Evolutionary conservation across 2,329 filamentous ascomycete genomes (phyloP).

Genomic region (Calonectria ilicicola): DNA sequence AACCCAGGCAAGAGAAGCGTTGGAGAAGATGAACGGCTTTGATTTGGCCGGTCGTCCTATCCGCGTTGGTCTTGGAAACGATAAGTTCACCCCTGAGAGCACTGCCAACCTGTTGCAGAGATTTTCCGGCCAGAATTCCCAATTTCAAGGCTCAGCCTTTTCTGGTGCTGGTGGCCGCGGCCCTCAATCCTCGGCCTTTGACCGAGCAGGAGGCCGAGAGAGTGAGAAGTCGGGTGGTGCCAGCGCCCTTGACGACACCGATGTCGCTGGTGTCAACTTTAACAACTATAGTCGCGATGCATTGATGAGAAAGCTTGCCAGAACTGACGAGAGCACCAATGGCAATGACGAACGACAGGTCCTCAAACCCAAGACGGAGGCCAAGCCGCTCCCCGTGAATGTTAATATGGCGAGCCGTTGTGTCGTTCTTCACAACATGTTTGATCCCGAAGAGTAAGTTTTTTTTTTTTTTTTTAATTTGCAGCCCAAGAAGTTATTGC

Average conservation of each 20-base stretch:
- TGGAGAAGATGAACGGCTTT: conserved; percentile 99
- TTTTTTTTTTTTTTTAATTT: conserved; percentile 38
- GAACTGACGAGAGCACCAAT: conserved; percentile 84
- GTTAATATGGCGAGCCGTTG: conserved; percentile 95
- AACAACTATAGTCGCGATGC: conserved; percentile 99
- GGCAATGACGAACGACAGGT: conserved; percentile 77
- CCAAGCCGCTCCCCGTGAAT: conserved; percentile 83
- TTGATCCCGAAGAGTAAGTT: conserved; percentile 89
- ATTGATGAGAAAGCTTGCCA: conserved; percentile 97
- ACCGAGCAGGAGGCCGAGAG: conserved; percentile 89
- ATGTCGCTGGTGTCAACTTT: conserved; percentile 98
- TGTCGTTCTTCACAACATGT: conserved; percentile 95
- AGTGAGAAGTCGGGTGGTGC: conserved; percentile 92
- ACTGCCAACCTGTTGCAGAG: conserved; percentile 92
- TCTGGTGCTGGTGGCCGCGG: conserved; percentile 91
- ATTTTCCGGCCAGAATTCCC: conserved; percentile 84
- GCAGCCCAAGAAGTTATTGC: conserved; percentile 25
- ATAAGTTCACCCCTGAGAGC: conserved; percentile 99
- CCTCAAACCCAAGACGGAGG: conserved; percentile 82
- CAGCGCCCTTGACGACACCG: conserved; percentile 95
- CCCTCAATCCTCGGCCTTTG: conserved; percentile 87
- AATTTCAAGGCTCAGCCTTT: conserved; percentile 90
- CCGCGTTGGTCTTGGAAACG: conserved; percentile 98
- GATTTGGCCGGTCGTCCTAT: conserved; percentile 97
- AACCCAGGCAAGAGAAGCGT: conserved; percentile 88